Base-by-base conservation (phyloP, 371 early-diverging fungal species). In the Mucor circinelloides region DNA sequence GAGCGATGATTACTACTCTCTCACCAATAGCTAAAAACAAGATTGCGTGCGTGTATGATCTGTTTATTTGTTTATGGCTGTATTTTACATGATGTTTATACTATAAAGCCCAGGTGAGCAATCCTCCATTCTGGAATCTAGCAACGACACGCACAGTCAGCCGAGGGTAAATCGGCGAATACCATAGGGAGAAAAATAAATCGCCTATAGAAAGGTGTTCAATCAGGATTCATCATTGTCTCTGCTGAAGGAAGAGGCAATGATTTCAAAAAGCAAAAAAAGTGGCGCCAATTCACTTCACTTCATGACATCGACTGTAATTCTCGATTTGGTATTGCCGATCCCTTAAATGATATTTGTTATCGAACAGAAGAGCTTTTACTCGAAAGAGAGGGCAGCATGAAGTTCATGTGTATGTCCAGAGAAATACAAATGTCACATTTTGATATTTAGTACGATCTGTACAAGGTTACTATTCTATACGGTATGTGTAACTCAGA, bases 241-340 rank as follows among this genome's bases (percentile, higher is more conserved):
- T 25, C 8, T 52, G 23, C 23, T 21, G 8, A 23, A 50, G 21
- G 12, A 23, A 15, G 6, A 1, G 21, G 10, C 19, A 25, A 19
- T 48, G 23, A 8, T 21, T 23, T 48, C 12, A 23, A 27, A 52
- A 50, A 7, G 4, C 34, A 36, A 42, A 54, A n/a, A 64, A 40
- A 46, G 58, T 58, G 58, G 66, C 66, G 66, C 50, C 52, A 62
- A 62, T 50, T 48, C 62, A 62, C 62, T 62, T 62, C 62, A 62
- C 60, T 17, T 15, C 40, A 46, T 28, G 57, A 56, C 57, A 56
- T 56, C 19, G 31, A 19, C 2, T 46, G 9, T 21, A 17, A 31
- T 34, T 23, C 62, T 62, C 62, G 62, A 62, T 62, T 32, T 62
- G 62, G 62, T 32, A 34, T 30, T 62, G 62, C 62, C 62, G 62